Evolutionary conservation across 352 stramenopile species (phyloP), one percentile per base, ranked within the genome.

Genomic region (Aphanomyces euteiches): DNA sequence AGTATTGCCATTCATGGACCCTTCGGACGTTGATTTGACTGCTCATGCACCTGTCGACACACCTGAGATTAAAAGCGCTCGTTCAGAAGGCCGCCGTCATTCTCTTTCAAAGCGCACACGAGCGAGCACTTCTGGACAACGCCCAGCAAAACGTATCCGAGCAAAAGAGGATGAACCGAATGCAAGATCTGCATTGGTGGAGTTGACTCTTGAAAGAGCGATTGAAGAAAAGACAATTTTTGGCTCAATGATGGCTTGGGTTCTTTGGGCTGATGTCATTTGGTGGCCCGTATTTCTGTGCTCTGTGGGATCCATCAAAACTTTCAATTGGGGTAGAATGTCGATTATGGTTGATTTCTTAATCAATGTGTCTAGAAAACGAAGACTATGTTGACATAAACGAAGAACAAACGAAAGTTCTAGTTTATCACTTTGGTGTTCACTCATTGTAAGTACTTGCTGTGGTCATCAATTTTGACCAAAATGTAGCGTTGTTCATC

Each of bases 261-360:
- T 61, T 19, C 21, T 40, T 7, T 61, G 54, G 54, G 21, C 12
- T 37, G 8, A 40, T 10, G 13, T 43, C 7, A 40, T 61, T 10
- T 61, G 54, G 54, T 61, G 54, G 54, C 54, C 54, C 15, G 54
- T 61, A 10, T 61, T 45, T 3, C 39, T 61, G 12, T 61, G 54
- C n/a, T 37, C 17, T 1, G 10, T 37, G 54, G 41, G 41, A 61
- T 37, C 54, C 54, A 40, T n/a, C 37, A 43, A 45, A n/a, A 17
- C 13, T 61, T 28, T 28, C 28, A 28, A 28, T 28, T 28, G 28
- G 28, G 28, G 28, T 28, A 28, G 28, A 28, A 28, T 28, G 28
- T 28, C 1, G 28, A 28, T 28, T 28, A 28, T 28, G 28, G 28
- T 28, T 28, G 28, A 28, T 28, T 28, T 28, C 2, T 2, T 28